Conservation (phyloP, 352 stramenopile genomes). For the Plasmopara halstedii region DNA sequence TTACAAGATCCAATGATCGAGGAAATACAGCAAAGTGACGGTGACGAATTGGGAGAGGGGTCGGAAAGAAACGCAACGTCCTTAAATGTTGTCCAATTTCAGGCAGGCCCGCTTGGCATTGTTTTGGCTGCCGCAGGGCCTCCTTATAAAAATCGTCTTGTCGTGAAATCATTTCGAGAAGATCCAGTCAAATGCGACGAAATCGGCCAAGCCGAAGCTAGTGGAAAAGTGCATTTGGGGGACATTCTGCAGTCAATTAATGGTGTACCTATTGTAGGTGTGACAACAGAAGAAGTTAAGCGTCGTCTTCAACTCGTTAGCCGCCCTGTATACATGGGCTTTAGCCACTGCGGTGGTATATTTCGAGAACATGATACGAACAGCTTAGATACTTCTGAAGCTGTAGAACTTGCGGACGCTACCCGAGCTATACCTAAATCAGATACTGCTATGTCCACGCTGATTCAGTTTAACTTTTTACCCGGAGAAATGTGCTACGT, state of each 20-base stretch:
- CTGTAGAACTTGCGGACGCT: not conserved
- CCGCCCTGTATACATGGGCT: slow-evolving; percentile 63
- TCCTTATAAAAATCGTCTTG: slow-evolving; percentile 47
- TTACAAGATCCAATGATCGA: slow-evolving; percentile 55
- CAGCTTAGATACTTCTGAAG: slow-evolving; percentile 5
- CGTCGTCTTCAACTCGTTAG: slow-evolving; percentile 62
- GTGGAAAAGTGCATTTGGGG: slow-evolving; percentile 46
- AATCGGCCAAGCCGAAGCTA: slow-evolving; percentile 50
- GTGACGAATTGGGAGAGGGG: too few species aligned
- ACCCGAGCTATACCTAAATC: not conserved
- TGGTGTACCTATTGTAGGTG: slow-evolving; percentile 52
- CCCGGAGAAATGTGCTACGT: slow-evolving; percentile 74
- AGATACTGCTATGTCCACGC: slow-evolving; percentile 9
- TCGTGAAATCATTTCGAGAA: slow-evolving; percentile 64
- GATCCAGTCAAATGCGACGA: slow-evolving; percentile 25
- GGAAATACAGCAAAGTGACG: slow-evolving; percentile 8
- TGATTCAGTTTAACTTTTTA: slow-evolving; percentile 33
- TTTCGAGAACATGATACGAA: slow-evolving; percentile 4
- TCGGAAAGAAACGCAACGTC: slow-evolving; percentile 4
- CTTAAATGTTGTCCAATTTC: slow-evolving; percentile 60
- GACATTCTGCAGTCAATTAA: slow-evolving; percentile 81
- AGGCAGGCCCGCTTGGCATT: slow-evolving; percentile 54
- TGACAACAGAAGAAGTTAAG: slow-evolving; percentile 77
- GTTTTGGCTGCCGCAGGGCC: slow-evolving; percentile 44
- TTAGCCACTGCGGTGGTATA: slow-evolving; percentile 33